Base-by-base conservation (phyloP, 1,284 basidiomycete species). In the Rhodotorula sp. region DNA sequence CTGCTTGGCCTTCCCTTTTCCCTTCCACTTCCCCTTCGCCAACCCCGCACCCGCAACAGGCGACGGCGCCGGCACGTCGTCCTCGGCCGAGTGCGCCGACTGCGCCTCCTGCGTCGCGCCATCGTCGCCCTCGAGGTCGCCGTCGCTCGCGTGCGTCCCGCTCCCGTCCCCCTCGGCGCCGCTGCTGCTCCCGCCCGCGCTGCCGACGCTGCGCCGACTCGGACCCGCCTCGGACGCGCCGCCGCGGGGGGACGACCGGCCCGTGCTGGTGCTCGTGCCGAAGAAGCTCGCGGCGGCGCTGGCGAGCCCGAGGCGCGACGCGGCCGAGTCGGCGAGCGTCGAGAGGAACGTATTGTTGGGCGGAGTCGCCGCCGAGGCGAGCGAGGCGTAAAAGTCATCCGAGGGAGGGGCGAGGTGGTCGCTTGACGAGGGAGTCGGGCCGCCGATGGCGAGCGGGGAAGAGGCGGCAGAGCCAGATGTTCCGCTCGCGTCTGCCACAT, bases 311-410 rank as follows among this genome's bases (percentile, higher is more conserved):
- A 34, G 27, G 34, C 12, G 34, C 44, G 13, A 44, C 34, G 44
- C 53, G 44, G 52, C 44, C 25, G 66, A 61, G 23, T 82, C 82
- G n/a, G 84, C 84, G 3, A 85, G 75, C 2, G 83, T 84, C 53
- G 81, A 81, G 9, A 85, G 77, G 78, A 85, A 85, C 3, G 82
- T 82, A 52, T 82, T 80, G 78, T 85, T 85, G 75, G 83, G 82
- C 0, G 85, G 85, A 12, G 85, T 85, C 17, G 80, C 81, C 54
- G 75, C 74, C 42, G 63, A 66, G 9, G 70, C 73, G 64, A 76
- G 66, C 8, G 60, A 67, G 34, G 68, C 67, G 49, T 72, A 72
- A 4, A 69, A 12, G 42, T 69, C 66, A 27, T 63, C 58, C 9
- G 61, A n/a, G 17, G 71, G 60, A 1, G 66, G 25, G 45, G 67